Base-by-base conservation (phyloP, 129 eudicot genomes). In the Helichrysum umbraculigerum region DNA sequence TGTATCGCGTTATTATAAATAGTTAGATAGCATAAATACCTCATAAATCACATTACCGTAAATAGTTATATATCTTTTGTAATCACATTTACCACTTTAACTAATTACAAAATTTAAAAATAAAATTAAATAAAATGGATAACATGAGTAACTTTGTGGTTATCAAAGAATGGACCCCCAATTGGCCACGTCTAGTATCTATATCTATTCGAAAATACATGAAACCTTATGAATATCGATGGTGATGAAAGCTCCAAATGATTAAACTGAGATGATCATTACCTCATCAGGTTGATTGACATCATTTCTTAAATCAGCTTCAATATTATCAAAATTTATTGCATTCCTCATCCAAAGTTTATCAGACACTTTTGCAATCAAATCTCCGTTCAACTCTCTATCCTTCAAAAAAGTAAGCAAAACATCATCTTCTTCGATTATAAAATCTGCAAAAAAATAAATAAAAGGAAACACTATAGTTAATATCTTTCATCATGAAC, bases 371-470 rank as follows among this genome's bases (percentile, higher is more conserved):
- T 78, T 91, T 25, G 97, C 78, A 50, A 94, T 74, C 67, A 94
- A 74, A 84, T 94, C 97, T 59, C 97, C 97, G 76, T 81, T 81
- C 63, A 87, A 30, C 78, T 88, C 91, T 80, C 97, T 91, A 28
- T 94, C 98, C 72, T 85, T 87, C 35, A 88, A 66, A 79, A 91
- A 94, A 3, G 79, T 86, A 73, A 65, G 78, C 79, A 91, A 47
- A 69, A 91, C 92, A 68, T 88, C 90, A 72, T 94, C 98, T 72
- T 94, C 89, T 71, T 73, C 87, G 15, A 83, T 60, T 72, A 85
- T 85, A 67, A 79, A 63, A 76, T 76, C 98, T 93, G 75, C 76
- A 76, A 62, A 66, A 41, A 4, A 37, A 7, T 61, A 75, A 44
- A 9, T 64, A 51, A 42, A 35, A 41, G 68, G 50, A 65, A 34